Evolutionary conservation across 2,329 filamentous ascomycete genomes (phyloP).

Genomic region (Aspergillus ibericus): DNA sequence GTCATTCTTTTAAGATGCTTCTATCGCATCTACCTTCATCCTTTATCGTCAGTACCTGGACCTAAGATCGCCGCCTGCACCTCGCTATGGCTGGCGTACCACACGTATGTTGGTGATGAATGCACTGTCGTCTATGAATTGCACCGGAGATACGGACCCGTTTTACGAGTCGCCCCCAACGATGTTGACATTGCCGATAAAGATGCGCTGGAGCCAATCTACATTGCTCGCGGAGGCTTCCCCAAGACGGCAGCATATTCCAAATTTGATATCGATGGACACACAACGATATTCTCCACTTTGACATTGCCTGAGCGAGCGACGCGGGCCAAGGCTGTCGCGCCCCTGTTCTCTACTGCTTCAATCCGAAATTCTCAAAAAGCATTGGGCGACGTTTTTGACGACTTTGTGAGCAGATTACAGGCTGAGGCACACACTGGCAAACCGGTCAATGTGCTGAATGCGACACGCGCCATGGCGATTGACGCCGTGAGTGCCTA

Average conservation of each 20-base stretch:
- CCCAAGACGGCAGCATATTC: constrained; percentile 52
- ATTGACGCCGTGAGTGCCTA: constrained; percentile 57
- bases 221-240: constrained; percentile 55
- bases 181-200: constrained; percentile 47
- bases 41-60: constrained; percentile 42
- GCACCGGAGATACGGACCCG: constrained; percentile 37
- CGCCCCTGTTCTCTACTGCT: constrained; percentile 46
- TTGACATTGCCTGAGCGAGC: constrained; percentile 46
- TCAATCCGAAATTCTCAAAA: constrained; percentile 22
- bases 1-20: constrained; percentile 12
- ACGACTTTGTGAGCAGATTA: constrained; percentile 24
- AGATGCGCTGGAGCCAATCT: constrained; percentile 51
- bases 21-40: constrained; percentile 41
- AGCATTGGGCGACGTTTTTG: constrained; percentile 17
- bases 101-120: constrained; percentile 36
- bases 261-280: constrained; percentile 60
- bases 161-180: constrained; percentile 41
- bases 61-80: constrained; percentile 36
- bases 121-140: constrained; percentile 26
- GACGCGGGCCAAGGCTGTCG: constrained; percentile 51
- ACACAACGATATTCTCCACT: constrained; percentile 55
- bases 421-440: constrained; percentile 16
- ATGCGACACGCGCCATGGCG: constrained; percentile 51
- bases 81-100: constrained; percentile 34
- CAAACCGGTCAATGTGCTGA: constrained; percentile 42